These are phyloP conservation scores for Neocucurbitaria cava DNA, from an alignment of 2,329 filamentous ascomycete species.

Conservation along the genomic window DNA sequence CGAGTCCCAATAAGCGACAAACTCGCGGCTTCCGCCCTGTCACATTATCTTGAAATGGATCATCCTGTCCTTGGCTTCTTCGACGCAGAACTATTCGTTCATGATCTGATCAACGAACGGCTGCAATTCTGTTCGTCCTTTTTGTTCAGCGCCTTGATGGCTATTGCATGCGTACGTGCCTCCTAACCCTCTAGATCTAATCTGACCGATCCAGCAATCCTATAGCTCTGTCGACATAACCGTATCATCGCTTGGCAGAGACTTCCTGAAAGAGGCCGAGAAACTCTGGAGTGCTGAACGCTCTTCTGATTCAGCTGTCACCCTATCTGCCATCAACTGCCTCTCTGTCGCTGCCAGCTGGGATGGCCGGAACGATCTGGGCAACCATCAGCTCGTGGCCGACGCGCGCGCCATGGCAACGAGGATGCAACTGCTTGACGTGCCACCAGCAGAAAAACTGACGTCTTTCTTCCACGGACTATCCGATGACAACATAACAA, in stretches of 20 bases:
- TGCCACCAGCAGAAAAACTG: neutral
- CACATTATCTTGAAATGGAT: constrained; percentile 3
- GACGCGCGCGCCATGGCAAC: constrained; percentile 11
- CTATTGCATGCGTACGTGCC: constrained; percentile 13
- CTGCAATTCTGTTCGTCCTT: constrained; percentile 15
- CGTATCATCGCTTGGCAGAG: neutral
- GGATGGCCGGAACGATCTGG: constrained; percentile 5
- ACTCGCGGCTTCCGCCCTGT: constrained; percentile 9
- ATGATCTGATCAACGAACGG: constrained; percentile 5
- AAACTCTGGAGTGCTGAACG: constrained; percentile 11
- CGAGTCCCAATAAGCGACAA: constrained; percentile 6
- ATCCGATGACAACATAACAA: constrained; percentile 1
- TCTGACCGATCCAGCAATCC: constrained; percentile 11
- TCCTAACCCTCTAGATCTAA: neutral
- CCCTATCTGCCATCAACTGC: constrained; percentile 12
- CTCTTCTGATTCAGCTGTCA: constrained; percentile 4
- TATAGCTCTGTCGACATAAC: constrained; percentile 3
- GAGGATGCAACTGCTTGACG: constrained; percentile 7
- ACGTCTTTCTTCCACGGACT: neutral
- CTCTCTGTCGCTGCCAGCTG: constrained; percentile 4
- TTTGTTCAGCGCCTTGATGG: constrained; percentile 12
- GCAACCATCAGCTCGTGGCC: constrained; percentile 3
- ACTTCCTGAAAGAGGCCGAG: constrained; percentile 9
- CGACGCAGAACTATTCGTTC: constrained; percentile 9
- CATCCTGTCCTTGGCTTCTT: constrained; percentile 13